These are phyloP conservation scores for Chrysosphaeria jannelii DNA, from an alignment of 2,329 filamentous ascomycete species.

Conservation along the genomic window DNA sequence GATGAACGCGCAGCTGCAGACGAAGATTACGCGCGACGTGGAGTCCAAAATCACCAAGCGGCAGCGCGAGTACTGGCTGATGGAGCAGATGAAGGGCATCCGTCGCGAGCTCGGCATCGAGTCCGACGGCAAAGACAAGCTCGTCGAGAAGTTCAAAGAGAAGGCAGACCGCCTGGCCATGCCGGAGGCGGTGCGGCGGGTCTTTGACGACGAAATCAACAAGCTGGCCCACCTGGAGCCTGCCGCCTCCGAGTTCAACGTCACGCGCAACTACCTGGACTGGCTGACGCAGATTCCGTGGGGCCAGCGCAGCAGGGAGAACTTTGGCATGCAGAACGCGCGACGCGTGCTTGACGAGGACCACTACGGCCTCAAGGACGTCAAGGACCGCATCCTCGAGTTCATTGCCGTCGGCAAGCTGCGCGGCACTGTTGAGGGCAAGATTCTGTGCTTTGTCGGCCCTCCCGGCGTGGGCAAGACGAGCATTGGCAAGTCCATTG, in stretches of 20 bases:
- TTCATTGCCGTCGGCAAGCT: slow-evolving; percentile 97
- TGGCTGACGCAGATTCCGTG: slow-evolving; percentile 97
- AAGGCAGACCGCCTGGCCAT: slow-evolving; percentile 83
- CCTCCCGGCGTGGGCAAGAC: slow-evolving; percentile 96
- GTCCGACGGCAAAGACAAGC: slow-evolving; percentile 90
- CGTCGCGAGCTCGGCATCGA: slow-evolving; percentile 84
- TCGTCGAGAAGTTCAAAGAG: slow-evolving; percentile 91
- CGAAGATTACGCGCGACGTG: slow-evolving; percentile 93
- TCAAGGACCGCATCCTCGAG: slow-evolving; percentile 92
- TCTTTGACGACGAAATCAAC: slow-evolving; percentile 94
- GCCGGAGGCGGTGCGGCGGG: slow-evolving; percentile 88
- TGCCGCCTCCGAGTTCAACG: slow-evolving; percentile 91
- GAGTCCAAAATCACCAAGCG: slow-evolving; percentile 93
- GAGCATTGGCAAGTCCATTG: slow-evolving; percentile 94
- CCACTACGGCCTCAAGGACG: slow-evolving; percentile 87
- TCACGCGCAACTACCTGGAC: slow-evolving; percentile 91
- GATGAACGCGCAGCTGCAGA: slow-evolving; percentile 90
- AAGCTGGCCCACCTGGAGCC: slow-evolving; percentile 89
- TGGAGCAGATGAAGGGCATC: slow-evolving; percentile 99
- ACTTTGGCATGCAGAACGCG: slow-evolving; percentile 82
- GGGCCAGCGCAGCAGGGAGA: slow-evolving; percentile 85
- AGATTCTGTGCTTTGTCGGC: slow-evolving; percentile 92
- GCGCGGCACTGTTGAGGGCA: slow-evolving; percentile 86
- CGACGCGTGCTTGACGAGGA: slow-evolving; percentile 81
- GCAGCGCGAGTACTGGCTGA: slow-evolving; percentile 91